A percentile compares a stretch with the other conserved stretches of the same genome.
phyloP scores from a whole-genome alignment of 2,329 filamentous ascomycete genomes.

The Aureobasidium sp. region DNA sequence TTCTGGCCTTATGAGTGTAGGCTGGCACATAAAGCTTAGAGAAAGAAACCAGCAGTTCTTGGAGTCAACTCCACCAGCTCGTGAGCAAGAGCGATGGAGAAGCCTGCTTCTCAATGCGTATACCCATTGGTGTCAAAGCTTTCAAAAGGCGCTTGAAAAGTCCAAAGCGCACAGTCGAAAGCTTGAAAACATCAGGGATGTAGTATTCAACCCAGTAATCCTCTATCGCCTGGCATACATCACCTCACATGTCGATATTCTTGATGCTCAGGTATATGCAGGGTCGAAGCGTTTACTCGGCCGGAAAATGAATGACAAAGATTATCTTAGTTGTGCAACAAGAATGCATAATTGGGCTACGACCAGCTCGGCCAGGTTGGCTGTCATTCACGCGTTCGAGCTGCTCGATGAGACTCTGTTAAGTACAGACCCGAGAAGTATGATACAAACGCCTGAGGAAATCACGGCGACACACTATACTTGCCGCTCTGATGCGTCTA shows the following conservation, averaged over 20 bases:
- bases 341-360: slow-evolving; percentile 85
- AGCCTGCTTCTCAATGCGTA: slow-evolving; percentile 76
- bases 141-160: slow-evolving; percentile 67
- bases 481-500: slow-evolving; percentile 76
- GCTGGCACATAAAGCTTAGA: slow-evolving; percentile 93
- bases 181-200: slow-evolving; percentile 43
- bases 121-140: slow-evolving; percentile 85
- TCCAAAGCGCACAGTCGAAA: slow-evolving; percentile 28
- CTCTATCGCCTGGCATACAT: slow-evolving; percentile 89
- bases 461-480: slow-evolving; percentile 52
- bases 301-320: slow-evolving; percentile 71
- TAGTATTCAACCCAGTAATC: slow-evolving; percentile 77
- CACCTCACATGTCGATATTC: slow-evolving; percentile 91
- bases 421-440: slow-evolving; percentile 31
- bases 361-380: slow-evolving; percentile 75
- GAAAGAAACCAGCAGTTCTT: slow-evolving; percentile 86
- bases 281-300: slow-evolving; percentile 76
- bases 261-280: slow-evolving; percentile 90
- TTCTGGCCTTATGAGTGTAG: slow-evolving; percentile 83
- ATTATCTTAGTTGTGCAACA: slow-evolving; percentile 69
- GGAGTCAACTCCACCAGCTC: slow-evolving; percentile 69
- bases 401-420: slow-evolving; percentile 75
- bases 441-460: slow-evolving; percentile 19
- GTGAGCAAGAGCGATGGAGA: slow-evolving; percentile 85
- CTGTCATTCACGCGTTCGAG: slow-evolving; percentile 81